Evolutionary conservation across 2,329 filamentous ascomycete genomes (phyloP).

Genomic region (Calonectria pteridis): DNA sequence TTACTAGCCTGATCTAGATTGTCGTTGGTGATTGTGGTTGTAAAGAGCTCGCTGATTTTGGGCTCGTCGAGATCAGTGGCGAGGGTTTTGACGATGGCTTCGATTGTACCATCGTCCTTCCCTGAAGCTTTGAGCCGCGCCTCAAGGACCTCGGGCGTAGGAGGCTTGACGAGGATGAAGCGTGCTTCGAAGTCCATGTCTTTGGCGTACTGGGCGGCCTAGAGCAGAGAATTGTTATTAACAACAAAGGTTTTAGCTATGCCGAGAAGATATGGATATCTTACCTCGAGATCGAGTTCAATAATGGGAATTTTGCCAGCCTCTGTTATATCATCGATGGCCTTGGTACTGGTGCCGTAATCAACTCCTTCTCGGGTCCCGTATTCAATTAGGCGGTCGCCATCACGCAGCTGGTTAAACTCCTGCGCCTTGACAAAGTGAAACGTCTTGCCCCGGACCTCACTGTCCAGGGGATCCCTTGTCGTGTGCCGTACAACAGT

Average conservation of each 20-base stretch:
- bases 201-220: slow-evolving; percentile 69
- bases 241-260: too few species aligned
- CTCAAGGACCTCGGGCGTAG: slow-evolving; percentile 45
- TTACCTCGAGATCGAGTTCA: slow-evolving; percentile 66
- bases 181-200: slow-evolving; percentile 69
- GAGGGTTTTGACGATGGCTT: slow-evolving; percentile 39
- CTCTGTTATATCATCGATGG: slow-evolving; percentile 64
- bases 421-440: slow-evolving; percentile 68
- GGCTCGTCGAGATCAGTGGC: slow-evolving; percentile 42
- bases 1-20: slow-evolving; percentile 41
- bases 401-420: slow-evolving; percentile 70
- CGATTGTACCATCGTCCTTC: slow-evolving; percentile 39
- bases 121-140: slow-evolving; percentile 46
- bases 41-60: slow-evolving; percentile 44
- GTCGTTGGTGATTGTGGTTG: slow-evolving; percentile 44
- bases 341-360: slow-evolving; percentile 69
- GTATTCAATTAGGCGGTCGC: slow-evolving; percentile 71
- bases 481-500: slow-evolving; percentile 68
- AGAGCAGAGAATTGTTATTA: background rate
- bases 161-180: slow-evolving; percentile 65
- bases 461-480: slow-evolving; percentile 61
- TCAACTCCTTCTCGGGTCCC: slow-evolving; percentile 61
- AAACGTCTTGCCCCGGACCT: slow-evolving; percentile 64
- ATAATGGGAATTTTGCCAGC: slow-evolving; percentile 71
- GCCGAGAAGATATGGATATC: slow-evolving; percentile 27